Conservation (phyloP, 164 flowering plant genomes). For the Stephania yunnanensis region DNA sequence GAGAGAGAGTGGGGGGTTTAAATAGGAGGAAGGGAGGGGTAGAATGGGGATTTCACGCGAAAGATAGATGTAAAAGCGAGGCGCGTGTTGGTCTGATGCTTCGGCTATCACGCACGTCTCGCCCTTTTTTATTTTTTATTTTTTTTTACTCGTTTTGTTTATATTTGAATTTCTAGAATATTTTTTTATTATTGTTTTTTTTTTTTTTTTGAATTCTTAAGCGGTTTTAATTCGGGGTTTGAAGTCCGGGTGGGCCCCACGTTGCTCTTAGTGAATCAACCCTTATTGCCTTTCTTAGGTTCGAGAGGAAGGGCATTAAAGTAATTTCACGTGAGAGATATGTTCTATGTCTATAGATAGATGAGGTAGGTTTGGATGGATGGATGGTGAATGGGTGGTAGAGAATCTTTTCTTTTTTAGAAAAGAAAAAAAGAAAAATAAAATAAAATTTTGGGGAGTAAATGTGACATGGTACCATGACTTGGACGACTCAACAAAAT, state of each 20-base stretch:
- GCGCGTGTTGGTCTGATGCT: slow-evolving; percentile 42
- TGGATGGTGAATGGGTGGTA: neutral
- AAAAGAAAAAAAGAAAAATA: too few relatives aligned
- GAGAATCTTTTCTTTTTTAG: neutral
- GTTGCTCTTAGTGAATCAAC: neutral
- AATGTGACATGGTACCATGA: too few relatives aligned
- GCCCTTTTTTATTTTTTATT: slow-evolving; percentile 21
- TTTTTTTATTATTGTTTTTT: too few relatives aligned
- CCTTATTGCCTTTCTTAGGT: neutral
- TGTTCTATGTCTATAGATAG: neutral
- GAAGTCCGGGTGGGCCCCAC: neutral
- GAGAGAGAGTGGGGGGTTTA: neutral
- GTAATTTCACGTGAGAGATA: neutral
- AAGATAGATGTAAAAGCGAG: slow-evolving; percentile 7
- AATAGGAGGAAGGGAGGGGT: neutral
- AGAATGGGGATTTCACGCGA: neutral
- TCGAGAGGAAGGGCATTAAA: neutral
- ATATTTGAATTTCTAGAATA: too few relatives aligned
- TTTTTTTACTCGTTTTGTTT: neutral
- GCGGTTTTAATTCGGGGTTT: neutral
- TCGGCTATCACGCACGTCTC: slow-evolving; percentile 50
- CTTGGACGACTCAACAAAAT: too few relatives aligned
- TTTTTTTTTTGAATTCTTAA: neutral
- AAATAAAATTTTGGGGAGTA: too few relatives aligned
- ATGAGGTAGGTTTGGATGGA: neutral